Conservation (phyloP, 2,329 filamentous ascomycete species). For the Myrmaecium sp. region DNA sequence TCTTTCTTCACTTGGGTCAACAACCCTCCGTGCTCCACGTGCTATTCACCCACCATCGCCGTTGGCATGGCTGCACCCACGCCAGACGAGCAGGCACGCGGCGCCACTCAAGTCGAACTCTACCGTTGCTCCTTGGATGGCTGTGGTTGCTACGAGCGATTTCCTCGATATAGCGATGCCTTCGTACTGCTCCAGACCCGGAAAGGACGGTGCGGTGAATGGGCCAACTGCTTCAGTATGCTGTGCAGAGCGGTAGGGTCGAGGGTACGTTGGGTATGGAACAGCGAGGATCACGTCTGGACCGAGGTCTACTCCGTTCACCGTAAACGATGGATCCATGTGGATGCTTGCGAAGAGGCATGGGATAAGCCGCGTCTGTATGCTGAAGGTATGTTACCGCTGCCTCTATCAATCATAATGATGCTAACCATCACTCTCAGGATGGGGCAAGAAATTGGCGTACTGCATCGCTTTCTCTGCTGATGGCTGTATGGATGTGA, state of each 20-base stretch:
- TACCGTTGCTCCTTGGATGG: constrained; percentile 67
- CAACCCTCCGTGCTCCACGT: constrained; percentile 73
- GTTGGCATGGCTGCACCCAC: constrained; percentile 71
- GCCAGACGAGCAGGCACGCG: constrained; percentile 76
- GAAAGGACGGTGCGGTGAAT: constrained; percentile 78
- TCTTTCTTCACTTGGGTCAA: constrained; percentile 95
- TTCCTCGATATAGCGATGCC: constrained; percentile 87
- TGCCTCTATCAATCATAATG: constrained; percentile 4
- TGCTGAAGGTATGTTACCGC: constrained; percentile 47
- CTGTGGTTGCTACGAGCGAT: constrained; percentile 71
- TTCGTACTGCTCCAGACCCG: constrained; percentile 81
- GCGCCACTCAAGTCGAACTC: constrained; percentile 73
- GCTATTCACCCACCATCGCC: constrained; percentile 65
- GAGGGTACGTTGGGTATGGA: constrained; percentile 95
- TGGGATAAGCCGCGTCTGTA: constrained; percentile 93
- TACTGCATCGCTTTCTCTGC: constrained; percentile 96
- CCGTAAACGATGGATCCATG: constrained; percentile 87
- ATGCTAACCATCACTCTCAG: constrained; percentile 18
- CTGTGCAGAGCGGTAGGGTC: constrained; percentile 83
- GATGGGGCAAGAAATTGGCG: constrained; percentile 91
- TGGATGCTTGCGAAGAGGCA: constrained; percentile 83
- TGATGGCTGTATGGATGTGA: constrained; percentile 57
- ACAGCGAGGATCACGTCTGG: constrained; percentile 94
- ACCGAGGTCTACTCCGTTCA: constrained; percentile 94
- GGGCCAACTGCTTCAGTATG: constrained; percentile 99